Percentiles rank a stretch among this genome's conserved stretches.
phyloP scores from a whole-genome alignment of 2,329 filamentous ascomycete genomes.

The Mycogone perniciosa region DNA sequence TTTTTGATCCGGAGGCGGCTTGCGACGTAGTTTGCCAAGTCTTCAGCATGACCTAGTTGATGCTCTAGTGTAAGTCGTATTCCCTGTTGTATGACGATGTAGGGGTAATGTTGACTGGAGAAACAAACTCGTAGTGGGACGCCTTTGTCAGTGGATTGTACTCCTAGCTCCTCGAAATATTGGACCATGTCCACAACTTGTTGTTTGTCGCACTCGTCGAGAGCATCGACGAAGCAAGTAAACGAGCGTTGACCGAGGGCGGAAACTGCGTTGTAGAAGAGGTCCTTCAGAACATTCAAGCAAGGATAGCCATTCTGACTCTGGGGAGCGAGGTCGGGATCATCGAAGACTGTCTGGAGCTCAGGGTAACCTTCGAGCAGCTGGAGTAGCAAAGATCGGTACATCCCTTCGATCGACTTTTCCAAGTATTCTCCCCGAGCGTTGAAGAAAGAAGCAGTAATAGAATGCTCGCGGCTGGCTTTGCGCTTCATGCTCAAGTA shows the following conservation, averaged over 20 bases:
- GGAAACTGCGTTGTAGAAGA: not conserved
- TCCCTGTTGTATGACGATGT: constrained; percentile 28
- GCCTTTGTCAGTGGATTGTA: constrained; percentile 13
- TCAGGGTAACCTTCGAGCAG: constrained; percentile 23
- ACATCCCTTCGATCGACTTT: constrained; percentile 40
- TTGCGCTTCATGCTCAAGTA: too few relatives aligned
- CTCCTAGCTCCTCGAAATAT: constrained; percentile 34
- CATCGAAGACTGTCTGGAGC: constrained; percentile 2
- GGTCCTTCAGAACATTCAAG: constrained; percentile 1
- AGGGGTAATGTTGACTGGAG: constrained; percentile 42
- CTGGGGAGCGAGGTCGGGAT: not conserved
- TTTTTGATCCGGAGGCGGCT: not conserved
- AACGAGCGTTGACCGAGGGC: constrained; percentile 1
- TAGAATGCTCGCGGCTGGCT: too few relatives aligned
- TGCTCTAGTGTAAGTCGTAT: constrained; percentile 20
- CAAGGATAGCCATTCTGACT: too few relatives aligned
- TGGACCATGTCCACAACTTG: constrained; percentile 35
- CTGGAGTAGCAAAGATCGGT: constrained; percentile 42
- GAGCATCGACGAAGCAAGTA: constrained; percentile 31
- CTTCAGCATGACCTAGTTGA: constrained; percentile 18
- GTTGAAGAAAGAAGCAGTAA: constrained; percentile 45
- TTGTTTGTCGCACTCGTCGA: constrained; percentile 35
- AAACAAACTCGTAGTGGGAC: constrained; percentile 32
- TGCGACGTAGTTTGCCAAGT: constrained; percentile 21
- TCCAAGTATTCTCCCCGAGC: constrained; percentile 38